Conservation (phyloP, 345 rosid species). For the Citrus mangshanensis region DNA sequence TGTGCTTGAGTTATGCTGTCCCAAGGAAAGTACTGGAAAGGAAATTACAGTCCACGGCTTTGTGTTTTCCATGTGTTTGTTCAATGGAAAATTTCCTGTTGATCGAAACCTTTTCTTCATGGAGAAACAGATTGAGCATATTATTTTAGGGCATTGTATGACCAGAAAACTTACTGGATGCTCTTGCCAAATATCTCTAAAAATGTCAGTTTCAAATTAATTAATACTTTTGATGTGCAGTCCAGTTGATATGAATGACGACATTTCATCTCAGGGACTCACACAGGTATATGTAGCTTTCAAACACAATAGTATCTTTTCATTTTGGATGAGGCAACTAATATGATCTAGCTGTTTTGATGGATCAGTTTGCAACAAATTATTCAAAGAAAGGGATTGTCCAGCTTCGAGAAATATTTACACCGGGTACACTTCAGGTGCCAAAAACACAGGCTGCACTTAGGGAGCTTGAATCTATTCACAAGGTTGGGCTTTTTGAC, state of each 20-base stretch:
- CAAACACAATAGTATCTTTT: background rate
- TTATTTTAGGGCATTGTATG: background rate
- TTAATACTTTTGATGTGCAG: constrained; percentile 42
- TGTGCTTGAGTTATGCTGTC: background rate
- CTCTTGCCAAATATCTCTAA: background rate
- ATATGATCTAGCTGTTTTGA: background rate
- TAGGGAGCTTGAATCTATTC: constrained; percentile 89
- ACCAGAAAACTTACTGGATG: background rate
- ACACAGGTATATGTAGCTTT: constrained; percentile 46
- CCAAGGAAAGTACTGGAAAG: background rate
- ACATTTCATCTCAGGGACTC: constrained; percentile 79
- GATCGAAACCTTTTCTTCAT: background rate
- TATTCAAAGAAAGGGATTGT: constrained; percentile 68
- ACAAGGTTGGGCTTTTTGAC: constrained; percentile 54
- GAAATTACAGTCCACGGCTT: background rate
- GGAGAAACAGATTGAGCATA: background rate
- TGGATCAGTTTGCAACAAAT: constrained; percentile 67
- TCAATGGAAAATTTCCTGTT: background rate
- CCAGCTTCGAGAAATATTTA: constrained; percentile 78
- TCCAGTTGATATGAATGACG: constrained; percentile 74
- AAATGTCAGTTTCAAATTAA: constrained; percentile 15
- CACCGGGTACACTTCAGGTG: constrained; percentile 59
- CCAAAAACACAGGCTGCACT: constrained; percentile 64
- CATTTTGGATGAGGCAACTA: constrained; percentile 1
- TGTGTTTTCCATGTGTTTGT: background rate